Evolutionary conservation across 768 basidiomycete genomes (phyloP).

Genomic region (Sarcodon sp.): DNA sequence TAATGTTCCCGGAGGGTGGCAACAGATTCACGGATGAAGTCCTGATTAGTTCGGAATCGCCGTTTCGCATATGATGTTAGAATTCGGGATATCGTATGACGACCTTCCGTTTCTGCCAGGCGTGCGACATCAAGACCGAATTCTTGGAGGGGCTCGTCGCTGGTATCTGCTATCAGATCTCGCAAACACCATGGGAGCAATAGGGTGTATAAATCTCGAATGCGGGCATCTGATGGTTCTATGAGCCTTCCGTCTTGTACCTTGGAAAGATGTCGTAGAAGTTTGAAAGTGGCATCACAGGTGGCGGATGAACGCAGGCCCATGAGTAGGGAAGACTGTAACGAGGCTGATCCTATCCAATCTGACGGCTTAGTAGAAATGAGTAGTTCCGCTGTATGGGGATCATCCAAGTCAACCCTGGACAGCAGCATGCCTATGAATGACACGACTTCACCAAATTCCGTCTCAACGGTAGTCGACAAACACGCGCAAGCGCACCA

Average conservation of each 20-base stretch:
- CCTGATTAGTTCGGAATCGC: constrained; percentile 85
- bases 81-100: constrained; percentile 73
- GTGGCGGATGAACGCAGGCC: constrained; percentile 76
- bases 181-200: constrained; percentile 84
- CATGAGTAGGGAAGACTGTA: constrained; percentile 62
- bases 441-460: constrained; percentile 57
- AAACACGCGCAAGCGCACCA: constrained; percentile 80
- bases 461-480: constrained; percentile 69
- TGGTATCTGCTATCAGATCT: constrained; percentile 52
- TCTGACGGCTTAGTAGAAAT: constrained; percentile 52
- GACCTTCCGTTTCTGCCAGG: constrained; percentile 61
- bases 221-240: constrained; percentile 55
- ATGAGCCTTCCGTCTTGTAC: constrained; percentile 52
- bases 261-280: constrained; percentile 50
- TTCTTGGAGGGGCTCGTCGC: constrained; percentile 45
- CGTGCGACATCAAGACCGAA: constrained; percentile 64
- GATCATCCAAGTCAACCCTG: constrained; percentile 61
- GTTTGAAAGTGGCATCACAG: constrained; percentile 47
- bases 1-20: constrained; percentile 80
- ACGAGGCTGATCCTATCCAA: constrained; percentile 51
- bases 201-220: constrained; percentile 73
- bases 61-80: constrained; percentile 82
- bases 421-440: constrained; percentile 54
- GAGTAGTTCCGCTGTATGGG: constrained; percentile 52
- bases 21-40: constrained; percentile 86